Base-by-base conservation (phyloP, 2,329 filamentous ascomycete species). In the Alternaria sp. region DNA sequence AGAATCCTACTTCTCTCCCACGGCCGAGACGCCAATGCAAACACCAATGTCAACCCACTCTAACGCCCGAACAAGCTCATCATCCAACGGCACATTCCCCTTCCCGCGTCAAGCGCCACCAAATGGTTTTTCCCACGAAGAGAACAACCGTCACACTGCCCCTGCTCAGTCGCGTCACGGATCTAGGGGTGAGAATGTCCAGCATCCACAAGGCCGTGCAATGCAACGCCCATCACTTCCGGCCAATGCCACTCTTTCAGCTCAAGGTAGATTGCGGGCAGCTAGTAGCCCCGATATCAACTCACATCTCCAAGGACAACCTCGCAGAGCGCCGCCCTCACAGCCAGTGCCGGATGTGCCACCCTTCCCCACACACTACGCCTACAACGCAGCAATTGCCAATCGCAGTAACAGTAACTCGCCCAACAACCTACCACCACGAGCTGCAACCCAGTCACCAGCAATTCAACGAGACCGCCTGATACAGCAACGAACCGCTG, bases 281-380 rank as follows among this genome's bases (percentile, higher is more conserved):
- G 96, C 96, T 72, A 98, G 94, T 80, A 97, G 93, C 63, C 94
- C 95, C 7, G 93, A 98, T 75, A 97, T 97, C 68, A 88, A 85
- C 52, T 85, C 88, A 52, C 84, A 85, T 63, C 84, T 84, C 48
- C 82, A 83, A 33, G 80, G 83, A 72, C 83, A 87, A 72, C 77
- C 81, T 80, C 83, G 63, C 85, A 86, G 77, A 82, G 77, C 72
- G 41, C 72, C 71, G 49, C 72, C 77, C 28, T 36, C 44, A 33
- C 68, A 74, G 26, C 62, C 71, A 31, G 77, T 81, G 13, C 79
- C 79, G n/a, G 78, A 80, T n/a, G 70, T 80, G 48, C 78, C 78
- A 52, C 85, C 59, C 72, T 86, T 79, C 84, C 91, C 77, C 73
- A 83, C 68, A 81, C 81, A 71, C 64, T 85, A 86, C 72, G 83